Conservation (phyloP, 2,329 filamentous ascomycete species). For the Scopulariopsis brevicaulis region DNA sequence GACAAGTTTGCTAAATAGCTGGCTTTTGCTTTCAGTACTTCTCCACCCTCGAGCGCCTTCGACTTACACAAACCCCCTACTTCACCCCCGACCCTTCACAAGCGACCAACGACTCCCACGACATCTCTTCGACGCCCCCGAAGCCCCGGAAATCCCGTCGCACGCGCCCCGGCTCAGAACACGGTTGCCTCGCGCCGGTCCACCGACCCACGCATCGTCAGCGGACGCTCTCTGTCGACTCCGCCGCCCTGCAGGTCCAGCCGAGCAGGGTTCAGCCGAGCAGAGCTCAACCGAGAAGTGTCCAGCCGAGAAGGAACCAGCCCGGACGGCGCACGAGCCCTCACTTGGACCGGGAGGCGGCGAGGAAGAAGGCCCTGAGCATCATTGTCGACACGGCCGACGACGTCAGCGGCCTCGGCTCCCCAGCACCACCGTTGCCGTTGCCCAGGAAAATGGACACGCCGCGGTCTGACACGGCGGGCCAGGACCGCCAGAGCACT, state of each 20-base stretch:
- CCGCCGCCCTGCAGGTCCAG: neutral
- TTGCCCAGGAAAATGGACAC: constrained; percentile 13
- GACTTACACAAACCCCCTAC: constrained; percentile 33
- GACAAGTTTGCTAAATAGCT: neutral
- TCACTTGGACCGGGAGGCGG: neutral
- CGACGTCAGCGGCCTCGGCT: constrained; percentile 14
- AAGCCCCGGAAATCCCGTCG: constrained; percentile 1
- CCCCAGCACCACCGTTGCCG: constrained; percentile 14
- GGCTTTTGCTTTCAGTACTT: constrained; percentile 46
- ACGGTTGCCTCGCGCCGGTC: neutral
- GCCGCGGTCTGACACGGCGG: neutral
- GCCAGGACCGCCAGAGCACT: constrained; percentile 1
- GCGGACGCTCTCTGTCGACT: constrained; percentile 3
- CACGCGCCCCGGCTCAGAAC: neutral
- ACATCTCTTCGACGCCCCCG: neutral
- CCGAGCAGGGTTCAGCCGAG: neutral
- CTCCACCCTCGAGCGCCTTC: constrained; percentile 58
- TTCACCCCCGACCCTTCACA: constrained; percentile 17
- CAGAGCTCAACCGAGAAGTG: too few species aligned
- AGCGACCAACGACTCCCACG: constrained; percentile 2
- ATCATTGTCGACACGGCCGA: constrained; percentile 20
- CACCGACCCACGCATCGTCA: constrained; percentile 1
- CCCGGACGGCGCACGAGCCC: neutral
- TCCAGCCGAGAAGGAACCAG: neutral
- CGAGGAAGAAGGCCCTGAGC: neutral